These are phyloP conservation scores for Acanthamoeba lenticulata DNA, from an alignment of 208 protist genomes.

Conservation along the genomic window DNA sequence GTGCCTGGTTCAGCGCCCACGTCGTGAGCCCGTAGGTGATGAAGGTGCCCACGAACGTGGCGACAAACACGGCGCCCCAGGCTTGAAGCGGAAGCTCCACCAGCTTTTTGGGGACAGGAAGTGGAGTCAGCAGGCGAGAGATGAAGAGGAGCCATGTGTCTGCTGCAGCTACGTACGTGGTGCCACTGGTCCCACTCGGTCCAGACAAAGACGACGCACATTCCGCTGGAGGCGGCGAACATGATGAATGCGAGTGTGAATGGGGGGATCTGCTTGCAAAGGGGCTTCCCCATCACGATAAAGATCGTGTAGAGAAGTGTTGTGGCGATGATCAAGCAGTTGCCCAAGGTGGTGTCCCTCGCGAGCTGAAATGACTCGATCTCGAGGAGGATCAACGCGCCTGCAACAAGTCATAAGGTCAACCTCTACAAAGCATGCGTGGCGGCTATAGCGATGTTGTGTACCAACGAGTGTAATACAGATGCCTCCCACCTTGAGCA, in stretches of 20 bases:
- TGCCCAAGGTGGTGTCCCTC: neutral
- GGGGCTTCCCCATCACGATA: neutral
- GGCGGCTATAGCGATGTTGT: neutral
- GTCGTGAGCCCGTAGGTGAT: slow-evolving; percentile 21
- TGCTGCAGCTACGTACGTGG: neutral
- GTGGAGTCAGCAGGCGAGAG: neutral
- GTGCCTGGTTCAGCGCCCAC: neutral
- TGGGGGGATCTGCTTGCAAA: neutral
- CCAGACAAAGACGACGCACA: neutral
- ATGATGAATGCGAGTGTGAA: slow-evolving; percentile 36
- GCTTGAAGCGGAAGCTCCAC: neutral
- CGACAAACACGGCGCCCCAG: neutral
- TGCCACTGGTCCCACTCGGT: neutral
- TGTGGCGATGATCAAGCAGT: neutral
- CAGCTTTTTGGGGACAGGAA: neutral
- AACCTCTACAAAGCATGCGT: neutral
- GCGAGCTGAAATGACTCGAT: neutral
- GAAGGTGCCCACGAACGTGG: slow-evolving; percentile 14
- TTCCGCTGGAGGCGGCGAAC: neutral
- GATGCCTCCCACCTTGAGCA: neutral
- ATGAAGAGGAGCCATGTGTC: neutral
- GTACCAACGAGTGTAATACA: neutral
- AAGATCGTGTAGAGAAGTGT: neutral
- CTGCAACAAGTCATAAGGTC: neutral
- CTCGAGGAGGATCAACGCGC: neutral